phyloP scores from a whole-genome alignment of 768 basidiomycete genomes.

The Amanita pseudoporphyria region DNA sequence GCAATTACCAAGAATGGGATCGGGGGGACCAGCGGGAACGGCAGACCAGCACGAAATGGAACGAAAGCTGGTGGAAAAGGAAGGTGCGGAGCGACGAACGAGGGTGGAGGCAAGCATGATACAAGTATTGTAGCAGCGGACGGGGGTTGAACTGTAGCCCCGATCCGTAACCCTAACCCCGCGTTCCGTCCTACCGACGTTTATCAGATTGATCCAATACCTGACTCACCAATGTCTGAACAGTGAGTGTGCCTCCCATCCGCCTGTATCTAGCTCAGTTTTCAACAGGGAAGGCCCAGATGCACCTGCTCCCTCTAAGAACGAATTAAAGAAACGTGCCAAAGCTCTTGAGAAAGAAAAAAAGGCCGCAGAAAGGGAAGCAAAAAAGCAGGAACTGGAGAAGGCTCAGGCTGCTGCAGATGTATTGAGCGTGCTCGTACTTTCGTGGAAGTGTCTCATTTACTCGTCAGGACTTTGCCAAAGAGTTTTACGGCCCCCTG shows the following conservation, averaged over 20 bases:
- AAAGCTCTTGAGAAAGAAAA: slow-evolving; percentile 88
- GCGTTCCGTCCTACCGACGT: slow-evolving; percentile 9
- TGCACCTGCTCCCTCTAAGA: slow-evolving; percentile 64
- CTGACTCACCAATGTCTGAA: slow-evolving; percentile 23
- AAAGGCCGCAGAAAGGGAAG: slow-evolving; percentile 81
- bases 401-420: slow-evolving; percentile 58
- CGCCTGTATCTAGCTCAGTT: neutral
- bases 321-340: slow-evolving; percentile 82
- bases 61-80: slow-evolving; percentile 26
- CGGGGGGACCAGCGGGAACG: slow-evolving; percentile 84
- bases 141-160: too few species aligned
- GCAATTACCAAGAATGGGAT: slow-evolving; percentile 84
- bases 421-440: slow-evolving; percentile 30
- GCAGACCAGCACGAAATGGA: slow-evolving; percentile 69
- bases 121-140: slow-evolving; percentile 16
- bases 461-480: slow-evolving; percentile 56
- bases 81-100: slow-evolving; percentile 39
- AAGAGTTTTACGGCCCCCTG: slow-evolving; percentile 75
- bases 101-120: slow-evolving; percentile 41
- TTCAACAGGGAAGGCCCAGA: slow-evolving; percentile 7
- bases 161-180: slow-evolving; percentile 15
- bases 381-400: slow-evolving; percentile 66
- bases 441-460: slow-evolving; percentile 5
- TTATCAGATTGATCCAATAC: slow-evolving; percentile 15
- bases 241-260: slow-evolving; percentile 10